Evolutionary conservation across 2,329 filamentous ascomycete genomes (phyloP).

Genomic region (Pseudocercospora pini-densiflorae): DNA sequence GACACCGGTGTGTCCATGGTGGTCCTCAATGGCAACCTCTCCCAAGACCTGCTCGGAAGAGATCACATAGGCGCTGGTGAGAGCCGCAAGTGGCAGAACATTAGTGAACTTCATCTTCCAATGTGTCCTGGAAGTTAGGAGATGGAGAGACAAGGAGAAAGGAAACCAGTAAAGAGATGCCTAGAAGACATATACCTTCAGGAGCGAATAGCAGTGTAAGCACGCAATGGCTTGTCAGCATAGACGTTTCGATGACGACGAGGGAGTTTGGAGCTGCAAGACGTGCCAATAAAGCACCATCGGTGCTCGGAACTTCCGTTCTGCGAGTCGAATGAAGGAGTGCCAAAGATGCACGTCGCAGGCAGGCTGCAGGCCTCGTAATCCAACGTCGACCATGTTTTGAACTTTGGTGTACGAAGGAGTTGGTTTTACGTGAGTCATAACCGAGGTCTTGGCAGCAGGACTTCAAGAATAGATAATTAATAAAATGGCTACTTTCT

Average conservation of each 20-base stretch:
- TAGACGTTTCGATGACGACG: conserved; percentile 25
- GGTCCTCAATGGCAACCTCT: conserved; percentile 46
- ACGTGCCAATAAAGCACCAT: conserved; percentile 10
- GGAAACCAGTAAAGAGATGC: conserved; percentile 1
- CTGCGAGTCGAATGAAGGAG: conserved; percentile 17
- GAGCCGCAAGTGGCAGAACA: conserved; percentile 55
- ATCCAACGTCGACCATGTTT: background rate
- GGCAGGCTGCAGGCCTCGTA: background rate
- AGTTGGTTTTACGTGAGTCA: too few relatives aligned
- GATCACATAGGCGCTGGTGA: conserved; percentile 58
- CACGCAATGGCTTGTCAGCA: conserved; percentile 27
- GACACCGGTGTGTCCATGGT: conserved; percentile 38
- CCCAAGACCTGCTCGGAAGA: conserved; percentile 56
- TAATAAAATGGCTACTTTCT: too few relatives aligned
- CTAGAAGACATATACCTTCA: conserved; percentile 4
- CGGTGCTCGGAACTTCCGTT: conserved; percentile 7
- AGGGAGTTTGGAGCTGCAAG: background rate
- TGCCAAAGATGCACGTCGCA: background rate
- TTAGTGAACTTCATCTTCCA: conserved; percentile 54
- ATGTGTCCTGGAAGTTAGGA: background rate
- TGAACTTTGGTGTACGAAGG: background rate
- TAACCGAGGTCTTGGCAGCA: too few relatives aligned
- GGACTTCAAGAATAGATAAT: too few relatives aligned
- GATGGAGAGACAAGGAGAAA: background rate
- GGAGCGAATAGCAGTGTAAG: conserved; percentile 12